These are phyloP conservation scores for Sarcomyxa edulis DNA, from an alignment of 768 basidiomycete genomes.

Conservation along the genomic window DNA sequence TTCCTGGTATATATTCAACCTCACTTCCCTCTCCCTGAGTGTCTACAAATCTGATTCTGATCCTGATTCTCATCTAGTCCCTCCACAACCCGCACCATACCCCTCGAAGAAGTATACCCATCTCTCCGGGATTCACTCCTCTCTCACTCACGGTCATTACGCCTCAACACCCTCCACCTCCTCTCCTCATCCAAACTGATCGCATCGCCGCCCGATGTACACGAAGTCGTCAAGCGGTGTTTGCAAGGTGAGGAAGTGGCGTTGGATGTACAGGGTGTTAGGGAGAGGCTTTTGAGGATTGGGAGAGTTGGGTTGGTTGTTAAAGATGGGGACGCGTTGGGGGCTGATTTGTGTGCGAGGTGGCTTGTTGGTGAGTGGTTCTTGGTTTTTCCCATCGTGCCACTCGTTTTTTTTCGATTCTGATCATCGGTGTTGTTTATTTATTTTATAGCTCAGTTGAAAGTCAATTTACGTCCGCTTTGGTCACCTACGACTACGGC, in stretches of 20 bases:
- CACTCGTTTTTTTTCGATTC: too few relatives aligned
- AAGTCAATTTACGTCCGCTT: slow-evolving; percentile 87
- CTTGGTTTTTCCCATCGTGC: neutral
- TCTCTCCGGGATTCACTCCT: slow-evolving; percentile 50
- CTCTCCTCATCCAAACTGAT: slow-evolving; percentile 52
- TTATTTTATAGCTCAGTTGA: slow-evolving; percentile 65
- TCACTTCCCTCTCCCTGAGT: slow-evolving; percentile 1
- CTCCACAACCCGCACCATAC: slow-evolving; percentile 15
- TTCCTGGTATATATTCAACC: slow-evolving; percentile 34
- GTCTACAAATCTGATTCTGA: slow-evolving; percentile 12
- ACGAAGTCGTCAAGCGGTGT: slow-evolving; percentile 59
- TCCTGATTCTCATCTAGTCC: slow-evolving; percentile 7
- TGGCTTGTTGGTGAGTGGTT: slow-evolving; percentile 66
- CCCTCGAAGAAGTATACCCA: slow-evolving; percentile 45
- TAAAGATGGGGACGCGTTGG: slow-evolving; percentile 45
- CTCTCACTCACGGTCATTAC: slow-evolving; percentile 66
- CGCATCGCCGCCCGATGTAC: slow-evolving; percentile 31
- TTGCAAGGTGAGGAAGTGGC: slow-evolving; percentile 78
- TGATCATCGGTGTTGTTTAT: slow-evolving; percentile 1
- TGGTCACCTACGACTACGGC: slow-evolving; percentile 81
- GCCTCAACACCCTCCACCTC: slow-evolving; percentile 60
- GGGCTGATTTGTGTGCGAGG: slow-evolving; percentile 57
- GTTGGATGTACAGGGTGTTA: slow-evolving; percentile 71
- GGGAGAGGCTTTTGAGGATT: slow-evolving; percentile 81
- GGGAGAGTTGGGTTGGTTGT: slow-evolving; percentile 63